Evolutionary conservation across 805 yeast species (phyloP).

Genomic region (Wickerhamomyces chambardii): DNA sequence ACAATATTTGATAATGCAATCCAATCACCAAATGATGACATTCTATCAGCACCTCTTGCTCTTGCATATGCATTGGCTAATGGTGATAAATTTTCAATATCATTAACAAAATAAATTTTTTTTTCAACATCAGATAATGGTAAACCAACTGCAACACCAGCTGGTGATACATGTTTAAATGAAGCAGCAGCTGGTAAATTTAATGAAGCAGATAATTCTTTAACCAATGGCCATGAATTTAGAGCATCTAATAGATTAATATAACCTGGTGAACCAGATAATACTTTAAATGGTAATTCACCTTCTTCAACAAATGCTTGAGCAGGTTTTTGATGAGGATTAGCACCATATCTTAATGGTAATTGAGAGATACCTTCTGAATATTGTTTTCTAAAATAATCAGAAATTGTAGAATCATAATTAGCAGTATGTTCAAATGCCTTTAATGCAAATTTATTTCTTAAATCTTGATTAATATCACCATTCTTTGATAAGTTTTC

Average conservation of each 20-base stretch:
- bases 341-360: constrained; percentile 96
- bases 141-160: constrained; percentile 96
- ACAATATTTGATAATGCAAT: constrained; percentile 96
- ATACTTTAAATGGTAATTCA: constrained; percentile 87
- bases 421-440: constrained; percentile 99
- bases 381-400: constrained; percentile 95
- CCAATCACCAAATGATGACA: constrained; percentile 98
- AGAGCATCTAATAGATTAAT: constrained; percentile 94
- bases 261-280: constrained; percentile 95
- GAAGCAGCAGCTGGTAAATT: constrained; percentile 98
- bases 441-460: constrained; percentile 84
- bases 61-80: constrained; percentile 97
- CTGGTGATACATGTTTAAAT: constrained; percentile 98
- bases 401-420: constrained; percentile 92
- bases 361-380: constrained; percentile 84
- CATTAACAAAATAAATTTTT: constrained; percentile 91
- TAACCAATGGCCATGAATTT: constrained; percentile 98
- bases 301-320: constrained; percentile 89
- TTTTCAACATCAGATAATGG: constrained; percentile 89
- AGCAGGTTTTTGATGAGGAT: constrained; percentile 99
- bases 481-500: constrained; percentile 64
- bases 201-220: constrained; percentile 89
- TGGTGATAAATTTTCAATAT: constrained; percentile 91
- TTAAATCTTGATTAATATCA: constrained; percentile 61
- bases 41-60: constrained; percentile 99